Conservation (phyloP, 2,329 filamentous ascomycete genomes). For the Stagonosporopsis rhizophila region DNA sequence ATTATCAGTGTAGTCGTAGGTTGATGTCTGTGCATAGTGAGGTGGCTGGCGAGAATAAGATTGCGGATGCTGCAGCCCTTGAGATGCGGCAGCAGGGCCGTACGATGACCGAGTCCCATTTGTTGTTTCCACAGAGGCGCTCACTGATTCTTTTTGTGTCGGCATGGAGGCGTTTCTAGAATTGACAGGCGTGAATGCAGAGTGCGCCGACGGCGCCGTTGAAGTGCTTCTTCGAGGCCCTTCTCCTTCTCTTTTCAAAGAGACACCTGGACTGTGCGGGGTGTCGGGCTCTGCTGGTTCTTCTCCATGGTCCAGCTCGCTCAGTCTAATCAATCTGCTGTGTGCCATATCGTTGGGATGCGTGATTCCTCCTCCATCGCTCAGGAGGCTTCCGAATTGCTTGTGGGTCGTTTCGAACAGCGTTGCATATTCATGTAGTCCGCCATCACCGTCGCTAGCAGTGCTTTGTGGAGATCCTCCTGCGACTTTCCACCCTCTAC, state of each 20-base stretch:
- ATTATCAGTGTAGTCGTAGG: not conserved
- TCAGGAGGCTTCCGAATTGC: conserved; percentile 25
- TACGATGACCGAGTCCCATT: not conserved
- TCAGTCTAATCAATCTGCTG: conserved; percentile 22
- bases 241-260: conserved; percentile 11
- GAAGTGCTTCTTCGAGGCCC: conserved; percentile 7
- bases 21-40: not conserved
- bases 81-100: not conserved
- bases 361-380: not conserved
- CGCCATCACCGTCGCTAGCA: conserved; percentile 29
- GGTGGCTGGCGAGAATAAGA: conserved; percentile 1
- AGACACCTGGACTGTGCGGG: not conserved
- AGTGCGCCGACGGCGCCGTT: not conserved
- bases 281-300: conserved; percentile 16
- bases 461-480: conserved; percentile 30
- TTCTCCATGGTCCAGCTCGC: conserved; percentile 23
- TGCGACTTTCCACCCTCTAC: conserved; percentile 20
- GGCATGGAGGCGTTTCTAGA: not conserved
- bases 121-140: not conserved
- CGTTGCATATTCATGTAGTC: conserved; percentile 26
- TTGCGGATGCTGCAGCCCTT: conserved; percentile 5
- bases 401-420: conserved; percentile 31
- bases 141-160: not conserved
- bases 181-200: conserved; percentile 24
- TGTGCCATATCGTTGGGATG: conserved; percentile 22